Base-by-base conservation (phyloP, 2,329 filamentous ascomycete genomes). In the Xylariaceae sp. region DNA sequence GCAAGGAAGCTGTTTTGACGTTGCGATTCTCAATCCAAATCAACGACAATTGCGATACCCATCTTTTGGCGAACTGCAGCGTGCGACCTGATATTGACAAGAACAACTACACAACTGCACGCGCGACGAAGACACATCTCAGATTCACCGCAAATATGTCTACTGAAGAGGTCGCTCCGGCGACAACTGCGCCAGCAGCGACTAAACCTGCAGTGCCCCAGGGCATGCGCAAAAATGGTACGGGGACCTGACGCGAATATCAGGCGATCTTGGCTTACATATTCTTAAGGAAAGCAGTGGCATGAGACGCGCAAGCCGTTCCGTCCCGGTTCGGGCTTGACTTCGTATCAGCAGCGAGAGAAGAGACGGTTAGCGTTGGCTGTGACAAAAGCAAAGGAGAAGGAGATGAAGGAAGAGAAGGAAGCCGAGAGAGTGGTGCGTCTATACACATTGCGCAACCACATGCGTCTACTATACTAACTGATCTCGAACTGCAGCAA, bases 321-420 rank as follows among this genome's bases (percentile, higher is more conserved):
- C 75, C 88, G 94, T 45, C 93, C 90, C 3, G 86, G 79, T 11
- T 82, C 88, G 8, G 91, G 92, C 30, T 82, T 92, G 67, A 89
- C 85, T 2, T 86, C 90, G 0, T 97, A 88, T 73, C 86, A 88
- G 66, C 88, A 91, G 75, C 87, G 93, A 56, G 78, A 84, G 51
- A 86, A 88, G 67, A 82, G 87, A 62, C 85, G 91, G 55, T 83
- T 86, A 63, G 82, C 86, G 6, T 82, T 87, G 68, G 82, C 84
- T 10, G 85, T 90, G n/a, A 84, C 89, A 68, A 97, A 97, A 78
- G 90, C 91, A 41, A 92, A 91, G 71, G 94, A 97, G 77, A 92
- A 90, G 76, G 92, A 97, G 75, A 86, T 99, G 85, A 95, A 93
- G 79, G 90, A 92, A 0, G 94, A 97, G 78, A 97, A 96, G 77